Base-by-base conservation (phyloP, 225 moss, liverwort and hornwort species). In the Pseudoscleropodium purum region DNA sequence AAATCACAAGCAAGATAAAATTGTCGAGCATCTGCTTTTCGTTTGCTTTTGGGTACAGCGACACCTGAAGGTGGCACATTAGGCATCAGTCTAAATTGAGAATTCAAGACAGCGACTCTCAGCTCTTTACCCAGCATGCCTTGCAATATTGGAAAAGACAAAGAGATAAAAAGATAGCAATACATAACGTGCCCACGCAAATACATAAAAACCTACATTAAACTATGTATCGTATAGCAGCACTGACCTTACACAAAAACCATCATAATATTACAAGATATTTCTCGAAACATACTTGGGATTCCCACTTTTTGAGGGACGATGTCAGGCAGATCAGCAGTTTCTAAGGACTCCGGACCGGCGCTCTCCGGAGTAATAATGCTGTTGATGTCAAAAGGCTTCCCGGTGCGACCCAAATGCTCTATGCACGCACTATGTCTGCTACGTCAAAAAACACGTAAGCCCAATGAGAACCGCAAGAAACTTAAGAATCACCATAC, bases 401-500 rank as follows among this genome's bases (percentile, higher is more conserved):
- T 97, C 86, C 94, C 92, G 60, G 89, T 91, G 86, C 94, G 95
- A 56, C 97, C 98, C 91, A 98, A 70, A 83, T 95, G 97, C 90
- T 96, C 98, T 93, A 92, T 92, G 90, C 98, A 98, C 84, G 98
- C 96, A 93, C 96, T 97, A 80, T 98, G 97, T 92, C 98, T 97
- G 96, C 85, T 75, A 79, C 79, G 52, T 75, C 87, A 75, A 86
- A 90, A 90, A 85, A 79, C 41, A 66, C 60, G 23, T 63, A 51
- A 90, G 60, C 59, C 54, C 51, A 41, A 73, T 84, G 80, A 65
- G 86, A 81, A 85, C 43, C 29, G 43, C 65, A 88, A 86, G 80
- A 77, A 59, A 29, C 41, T 30, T 33, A 36, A 59, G 43, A 79
- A 79, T 41, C 66, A 79, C 24, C 63, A 39, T 47, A n/a, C 37